Base-by-base conservation (phyloP, 1,139 yeast species). In the Geotrichum aggregatum region DNA sequence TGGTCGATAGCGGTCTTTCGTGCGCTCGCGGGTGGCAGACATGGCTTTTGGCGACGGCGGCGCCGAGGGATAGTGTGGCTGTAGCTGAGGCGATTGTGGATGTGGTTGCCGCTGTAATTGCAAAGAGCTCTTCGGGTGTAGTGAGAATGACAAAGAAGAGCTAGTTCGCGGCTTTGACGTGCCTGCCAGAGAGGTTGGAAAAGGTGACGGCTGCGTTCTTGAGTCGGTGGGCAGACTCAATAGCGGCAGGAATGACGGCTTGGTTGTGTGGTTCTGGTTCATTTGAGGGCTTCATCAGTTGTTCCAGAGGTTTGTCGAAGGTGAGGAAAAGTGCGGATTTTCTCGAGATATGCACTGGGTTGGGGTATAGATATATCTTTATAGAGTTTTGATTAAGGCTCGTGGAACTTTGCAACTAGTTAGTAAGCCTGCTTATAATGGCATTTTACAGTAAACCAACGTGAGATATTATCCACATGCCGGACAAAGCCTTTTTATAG, bases 31-130 rank as follows among this genome's bases (percentile, higher is more conserved):
- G n/a, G n/a, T n/a, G 14, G 16, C 21, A 24, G 44, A 28, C 16
- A 8, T n/a, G 16, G 44, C n/a, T 18, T n/a, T 40, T n/a, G 44
- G 44, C 7, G 44, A 40, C n/a, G 44, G 18, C 10, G 44, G 44
- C 10, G 44, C 44, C 33, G 44, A 40, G 14, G 44, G 33, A n/a
- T 6, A 40, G 14, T 40, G 19, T 38, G 24, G 6, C 19, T 16
- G 21, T n/a, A 14, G 28, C 6, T 21, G 44, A 24, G 31, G 16
- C 11, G 24, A 13, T 18, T 16, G 21, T n/a, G 16, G 28, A 2
- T 21, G 44, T 13, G 31, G 16, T 4, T 40, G 30, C 16, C 22
- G 28, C 8, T 24, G 21, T 3, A 6, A 19, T 36, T 36, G 41
- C 7, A 14, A 14, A 5, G 2, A n/a, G 18, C 24, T n/a, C 18